Evolutionary conservation across 208 protist species (phyloP).

Genomic region (Acanthamoeba healyi): DNA sequence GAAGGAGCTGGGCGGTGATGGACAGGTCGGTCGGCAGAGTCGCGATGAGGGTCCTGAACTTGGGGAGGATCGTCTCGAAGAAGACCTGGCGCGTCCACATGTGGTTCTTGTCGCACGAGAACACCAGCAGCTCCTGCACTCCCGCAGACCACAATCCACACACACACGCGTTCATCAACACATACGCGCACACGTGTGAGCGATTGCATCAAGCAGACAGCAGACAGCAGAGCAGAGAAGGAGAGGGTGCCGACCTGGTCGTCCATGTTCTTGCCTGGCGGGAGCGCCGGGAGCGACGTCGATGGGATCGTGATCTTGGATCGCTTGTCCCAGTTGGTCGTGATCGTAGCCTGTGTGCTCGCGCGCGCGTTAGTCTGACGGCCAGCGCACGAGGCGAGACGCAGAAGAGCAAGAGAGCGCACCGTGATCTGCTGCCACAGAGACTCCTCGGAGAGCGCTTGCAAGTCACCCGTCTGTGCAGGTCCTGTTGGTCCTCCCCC

Average conservation of each 20-base stretch:
- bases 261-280: neutral
- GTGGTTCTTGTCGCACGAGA: constrained; percentile 58
- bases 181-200: too few species aligned
- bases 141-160: neutral
- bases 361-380: neutral
- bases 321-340: constrained; percentile 34
- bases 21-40: neutral
- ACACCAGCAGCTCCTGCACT: constrained; percentile 37
- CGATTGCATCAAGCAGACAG: neutral
- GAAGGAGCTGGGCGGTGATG: constrained; percentile 11
- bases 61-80: constrained; percentile 54
- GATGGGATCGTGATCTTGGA: neutral
- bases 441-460: constrained; percentile 36
- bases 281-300: neutral
- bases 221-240: too few species aligned
- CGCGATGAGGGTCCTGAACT: constrained; percentile 25
- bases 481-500: neutral
- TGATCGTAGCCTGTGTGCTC: neutral
- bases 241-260: neutral
- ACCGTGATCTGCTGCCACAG: constrained; percentile 52
- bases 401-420: too few species aligned
- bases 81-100: constrained; percentile 22
- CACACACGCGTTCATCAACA: too few species aligned
- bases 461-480: too few species aligned
- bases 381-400: too few species aligned